These are phyloP conservation scores for Myxozyma geophila DNA, from an alignment of 805 yeast genomes.

Conservation along the genomic window DNA sequence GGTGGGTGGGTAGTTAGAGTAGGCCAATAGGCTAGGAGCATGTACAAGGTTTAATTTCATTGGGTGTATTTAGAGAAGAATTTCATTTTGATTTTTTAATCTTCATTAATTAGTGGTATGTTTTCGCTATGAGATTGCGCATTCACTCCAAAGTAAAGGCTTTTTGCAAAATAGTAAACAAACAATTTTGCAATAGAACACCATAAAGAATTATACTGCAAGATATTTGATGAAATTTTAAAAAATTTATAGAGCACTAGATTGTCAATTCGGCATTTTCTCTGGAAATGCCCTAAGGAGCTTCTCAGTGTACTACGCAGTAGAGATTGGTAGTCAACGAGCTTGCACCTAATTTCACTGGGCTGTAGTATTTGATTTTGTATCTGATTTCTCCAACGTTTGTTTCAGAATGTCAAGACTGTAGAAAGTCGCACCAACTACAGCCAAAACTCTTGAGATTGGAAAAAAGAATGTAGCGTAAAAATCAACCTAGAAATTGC, in stretches of 20 bases:
- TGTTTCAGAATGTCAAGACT: not conserved
- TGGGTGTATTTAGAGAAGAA: too few species aligned
- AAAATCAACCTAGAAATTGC: not conserved
- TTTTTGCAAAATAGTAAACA: not conserved
- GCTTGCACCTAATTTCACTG: not conserved
- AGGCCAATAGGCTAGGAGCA: not conserved
- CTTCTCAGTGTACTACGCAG: too few species aligned
- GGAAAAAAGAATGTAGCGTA: not conserved
- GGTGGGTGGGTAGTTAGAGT: not conserved
- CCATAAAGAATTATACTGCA: too few species aligned
- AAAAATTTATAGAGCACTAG: too few species aligned
- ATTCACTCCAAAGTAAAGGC: not conserved
- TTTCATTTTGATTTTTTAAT: too few species aligned
- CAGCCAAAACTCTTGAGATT: constrained; percentile 1
- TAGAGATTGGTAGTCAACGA: too few species aligned
- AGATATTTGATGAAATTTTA: too few species aligned
- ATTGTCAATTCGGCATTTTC: too few species aligned
- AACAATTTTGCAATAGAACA: too few species aligned
- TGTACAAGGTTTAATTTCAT: not conserved
- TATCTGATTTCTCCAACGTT: not conserved
- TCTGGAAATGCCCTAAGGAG: too few species aligned
- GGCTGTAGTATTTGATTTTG: too few species aligned
- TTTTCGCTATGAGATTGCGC: not conserved
- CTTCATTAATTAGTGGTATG: too few species aligned
- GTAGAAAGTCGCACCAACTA: constrained; percentile 5